Conservation (phyloP, 78 protist species). For the Bodo saltans region DNA sequence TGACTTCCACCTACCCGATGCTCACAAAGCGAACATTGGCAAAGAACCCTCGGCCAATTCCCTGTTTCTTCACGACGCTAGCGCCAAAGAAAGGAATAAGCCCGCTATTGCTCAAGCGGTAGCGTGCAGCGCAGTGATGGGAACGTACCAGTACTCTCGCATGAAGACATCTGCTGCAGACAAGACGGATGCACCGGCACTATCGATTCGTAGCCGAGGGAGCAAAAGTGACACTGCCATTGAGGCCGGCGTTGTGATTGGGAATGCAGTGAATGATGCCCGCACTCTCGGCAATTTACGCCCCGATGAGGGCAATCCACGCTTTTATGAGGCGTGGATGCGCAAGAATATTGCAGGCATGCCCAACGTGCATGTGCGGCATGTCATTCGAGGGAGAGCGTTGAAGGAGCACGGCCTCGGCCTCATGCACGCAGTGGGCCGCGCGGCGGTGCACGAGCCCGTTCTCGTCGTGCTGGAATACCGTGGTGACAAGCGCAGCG, state of each 20-base stretch:
- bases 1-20: no score
- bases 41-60: no score
- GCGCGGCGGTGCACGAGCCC: neutral
- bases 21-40: no score
- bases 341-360: neutral
- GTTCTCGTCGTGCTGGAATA: neutral
- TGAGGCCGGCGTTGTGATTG: neutral
- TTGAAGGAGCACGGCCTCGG: neutral
- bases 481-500: neutral
- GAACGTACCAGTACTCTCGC: no score
- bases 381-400: neutral
- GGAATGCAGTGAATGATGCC: neutral
- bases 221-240: no score
- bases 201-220: no score
- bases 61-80: no score
- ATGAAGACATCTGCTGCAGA: no score
- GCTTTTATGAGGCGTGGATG: neutral
- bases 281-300: neutral
- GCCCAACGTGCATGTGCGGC: neutral
- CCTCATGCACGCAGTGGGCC: constrained; percentile 4
- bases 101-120: no score
- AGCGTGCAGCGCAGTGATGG: no score
- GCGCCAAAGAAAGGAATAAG: no score
- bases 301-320: neutral
- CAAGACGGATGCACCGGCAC: no score